Percentiles rank a stretch among this genome's conserved stretches.
Evolutionary conservation across 78 protist species (phyloP).

Genomic region (Dictyostelium intermedium): DNA sequence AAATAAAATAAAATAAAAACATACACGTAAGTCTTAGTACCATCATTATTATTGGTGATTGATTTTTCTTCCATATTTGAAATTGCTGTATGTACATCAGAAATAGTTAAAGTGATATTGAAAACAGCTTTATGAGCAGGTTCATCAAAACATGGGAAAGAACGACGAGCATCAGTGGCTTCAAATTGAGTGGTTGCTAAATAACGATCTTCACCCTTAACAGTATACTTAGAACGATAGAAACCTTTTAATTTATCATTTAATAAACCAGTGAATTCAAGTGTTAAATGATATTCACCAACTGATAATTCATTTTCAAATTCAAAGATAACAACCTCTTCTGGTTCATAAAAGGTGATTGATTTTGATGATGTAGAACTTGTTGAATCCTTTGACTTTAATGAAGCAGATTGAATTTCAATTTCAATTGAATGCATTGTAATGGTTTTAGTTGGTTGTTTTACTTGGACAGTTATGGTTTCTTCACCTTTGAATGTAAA

Average conservation of each 20-base stretch:
- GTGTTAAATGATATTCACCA: background rate
- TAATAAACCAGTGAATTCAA: constrained; percentile 19
- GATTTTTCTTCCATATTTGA: constrained; percentile 36
- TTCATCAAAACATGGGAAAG: constrained; percentile 94
- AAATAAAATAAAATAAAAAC: constrained; percentile 59
- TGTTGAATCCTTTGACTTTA: background rate
- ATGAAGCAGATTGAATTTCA: constrained; percentile 7
- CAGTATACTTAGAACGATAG: constrained; percentile 68
- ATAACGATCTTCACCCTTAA: constrained; percentile 57
- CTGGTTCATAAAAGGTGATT: background rate
- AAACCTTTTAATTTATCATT: constrained; percentile 80
- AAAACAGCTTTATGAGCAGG: constrained; percentile 94
- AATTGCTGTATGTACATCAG: background rate
- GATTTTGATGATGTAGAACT: background rate
- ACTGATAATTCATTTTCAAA: constrained; percentile 23
- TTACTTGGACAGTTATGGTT: constrained; percentile 13
- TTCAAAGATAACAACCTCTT: background rate
- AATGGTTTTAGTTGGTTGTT: background rate
- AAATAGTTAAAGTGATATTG: constrained; percentile 36
- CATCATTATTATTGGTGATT: background rate
- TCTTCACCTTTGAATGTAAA: constrained; percentile 50
- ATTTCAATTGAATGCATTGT: constrained; percentile 31
- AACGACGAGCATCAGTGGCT: constrained; percentile 90
- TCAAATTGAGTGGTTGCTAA: constrained; percentile 96
- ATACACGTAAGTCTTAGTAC: background rate